Base-by-base conservation (phyloP, 2,329 filamentous ascomycete species). In the Cercospora sojina region DNA sequence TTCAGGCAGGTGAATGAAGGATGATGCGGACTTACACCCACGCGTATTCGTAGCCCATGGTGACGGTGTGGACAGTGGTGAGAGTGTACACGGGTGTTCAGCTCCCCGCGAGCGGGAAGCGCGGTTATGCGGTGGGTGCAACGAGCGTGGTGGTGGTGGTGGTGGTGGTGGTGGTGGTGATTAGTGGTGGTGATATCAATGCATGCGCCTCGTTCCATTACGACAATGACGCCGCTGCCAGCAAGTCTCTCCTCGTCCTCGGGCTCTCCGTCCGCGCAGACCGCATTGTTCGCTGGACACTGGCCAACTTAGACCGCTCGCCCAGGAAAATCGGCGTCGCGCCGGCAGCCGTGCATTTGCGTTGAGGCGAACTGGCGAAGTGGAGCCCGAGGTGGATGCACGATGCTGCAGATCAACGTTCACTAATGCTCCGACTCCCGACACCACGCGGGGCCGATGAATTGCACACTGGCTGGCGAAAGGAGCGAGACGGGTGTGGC, bases 21-120 rank as follows among this genome's bases (percentile, higher is more conserved):
- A 29, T 18, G 51, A 58, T 66, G 60, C 62, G 58, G 56, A 81
- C 86, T 76, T 83, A 88, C 86, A 88, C 86, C 69, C 86, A 79
- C 59, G 85, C 86, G 82, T 88, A 88, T 70, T 88, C 86, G 78
- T 81, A 83, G 43, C 85, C 85, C 86, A 87, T 87, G n/a, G 31
- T 64, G 49, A 29, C 20, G 41, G 38, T 20, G 20, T 25, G 8
- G 58, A 38, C 32, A 27, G 12, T 41, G 64, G 7, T 31, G 27
- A 3, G 2, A 56, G 25, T 10, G 13, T 29, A 3, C 1, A 2
- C 27, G 20, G 51, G 1, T 25, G 1, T 20, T 1, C 25, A 56
- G 25, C 29, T 27, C 23, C 47, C 18, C 18, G 47, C 47, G 23
- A 16, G 3, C 27, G 25, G 51, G 12, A 1, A 6, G 7, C 51